These are phyloP conservation scores for Saccharomyces eubayanus DNA, from an alignment of 805 yeast genomes.

Conservation along the genomic window DNA sequence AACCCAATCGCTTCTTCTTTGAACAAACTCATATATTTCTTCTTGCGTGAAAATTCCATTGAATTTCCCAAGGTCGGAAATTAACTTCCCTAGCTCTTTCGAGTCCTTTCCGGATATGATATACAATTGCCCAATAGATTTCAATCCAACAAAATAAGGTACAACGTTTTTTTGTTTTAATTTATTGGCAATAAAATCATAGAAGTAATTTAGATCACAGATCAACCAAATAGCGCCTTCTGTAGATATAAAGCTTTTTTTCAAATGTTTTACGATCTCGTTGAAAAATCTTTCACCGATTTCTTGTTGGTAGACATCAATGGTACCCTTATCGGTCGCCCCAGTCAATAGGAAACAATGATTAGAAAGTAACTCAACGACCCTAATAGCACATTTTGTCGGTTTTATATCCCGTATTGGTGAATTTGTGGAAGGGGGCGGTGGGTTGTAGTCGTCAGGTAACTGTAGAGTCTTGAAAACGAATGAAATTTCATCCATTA, in stretches of 20 bases:
- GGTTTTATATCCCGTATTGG: slow-evolving; percentile 34
- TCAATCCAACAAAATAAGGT: slow-evolving; percentile 70
- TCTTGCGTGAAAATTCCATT: slow-evolving; percentile 87
- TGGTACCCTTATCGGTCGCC: slow-evolving; percentile 76
- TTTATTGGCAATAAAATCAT: slow-evolving; percentile 54
- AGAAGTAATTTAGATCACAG: slow-evolving; percentile 71
- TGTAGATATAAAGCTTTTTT: slow-evolving; percentile 62
- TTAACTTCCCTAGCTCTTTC: slow-evolving; percentile 72
- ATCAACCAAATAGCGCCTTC: slow-evolving; percentile 79
- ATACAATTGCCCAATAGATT: slow-evolving; percentile 77
- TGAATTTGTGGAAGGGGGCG: slow-evolving; percentile 10
- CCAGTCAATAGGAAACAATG: slow-evolving; percentile 71
- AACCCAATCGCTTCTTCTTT: slow-evolving; percentile 81
- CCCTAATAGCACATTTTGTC: slow-evolving; percentile 57
- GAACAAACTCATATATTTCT: slow-evolving; percentile 88
- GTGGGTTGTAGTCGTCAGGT: slow-evolving; percentile 57
- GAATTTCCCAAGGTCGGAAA: slow-evolving; percentile 76
- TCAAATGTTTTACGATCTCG: slow-evolving; percentile 66
- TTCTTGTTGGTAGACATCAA: slow-evolving; percentile 91
- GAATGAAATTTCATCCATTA: slow-evolving; percentile 71
- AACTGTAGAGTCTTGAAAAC: slow-evolving; percentile 47
- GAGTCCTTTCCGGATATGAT: slow-evolving; percentile 61
- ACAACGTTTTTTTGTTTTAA: slow-evolving; percentile 59
- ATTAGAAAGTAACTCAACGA: slow-evolving; percentile 52
- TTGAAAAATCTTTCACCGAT: slow-evolving; percentile 81